phyloP scores from a whole-genome alignment of 306 rosid genomes.

The Hippophae gyantsensis region DNA sequence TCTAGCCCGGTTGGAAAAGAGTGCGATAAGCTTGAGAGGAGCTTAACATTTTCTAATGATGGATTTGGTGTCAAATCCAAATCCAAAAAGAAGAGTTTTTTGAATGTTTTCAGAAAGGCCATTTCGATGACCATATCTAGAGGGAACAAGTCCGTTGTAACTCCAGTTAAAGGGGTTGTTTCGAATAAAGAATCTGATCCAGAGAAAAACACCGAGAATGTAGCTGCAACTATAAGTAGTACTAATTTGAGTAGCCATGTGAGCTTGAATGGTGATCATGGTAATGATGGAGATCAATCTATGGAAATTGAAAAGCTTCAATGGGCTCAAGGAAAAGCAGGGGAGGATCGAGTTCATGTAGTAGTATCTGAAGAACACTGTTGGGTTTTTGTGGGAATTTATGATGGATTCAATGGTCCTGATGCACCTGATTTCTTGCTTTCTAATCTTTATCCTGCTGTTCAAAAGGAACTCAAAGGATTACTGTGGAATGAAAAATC shows the following conservation, averaged over 20 bases:
- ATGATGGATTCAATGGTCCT: slow-evolving; percentile 89
- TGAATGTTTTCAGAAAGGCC: slow-evolving; percentile 28
- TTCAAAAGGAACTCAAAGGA: slow-evolving; percentile 45
- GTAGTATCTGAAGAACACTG: slow-evolving; percentile 66
- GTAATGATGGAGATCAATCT: slow-evolving; percentile 13
- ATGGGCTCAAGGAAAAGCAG: slow-evolving; percentile 88
- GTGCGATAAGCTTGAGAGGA: slow-evolving; percentile 19
- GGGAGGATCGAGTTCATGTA: slow-evolving; percentile 75
- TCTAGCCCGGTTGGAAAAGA: slow-evolving; percentile 23
- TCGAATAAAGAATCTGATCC: slow-evolving; percentile 21
- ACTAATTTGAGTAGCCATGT: slow-evolving; percentile 26
- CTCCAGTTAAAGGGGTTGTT: slow-evolving; percentile 13
- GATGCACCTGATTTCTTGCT: slow-evolving; percentile 80
- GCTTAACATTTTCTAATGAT: slow-evolving; percentile 11
- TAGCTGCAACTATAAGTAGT: slow-evolving; percentile 16
- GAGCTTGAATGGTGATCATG: slow-evolving; percentile 16
- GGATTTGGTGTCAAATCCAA: slow-evolving; percentile 6
- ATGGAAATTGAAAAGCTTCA: slow-evolving; percentile 41
- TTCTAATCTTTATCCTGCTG: slow-evolving; percentile 42
- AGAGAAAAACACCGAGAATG: slow-evolving; percentile 22
- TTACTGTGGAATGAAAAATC: slow-evolving; percentile 31
- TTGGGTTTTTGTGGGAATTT: slow-evolving; percentile 83
- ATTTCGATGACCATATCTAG: slow-evolving; percentile 16
- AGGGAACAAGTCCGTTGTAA: slow-evolving; percentile 14
- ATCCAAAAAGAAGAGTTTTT: slow-evolving; percentile 17